A percentile compares a stretch with the other conserved stretches of the same genome.
Evolutionary conservation across 345 rosid genomes (phyloP).

Genomic region (Eucalyptus regnans): DNA sequence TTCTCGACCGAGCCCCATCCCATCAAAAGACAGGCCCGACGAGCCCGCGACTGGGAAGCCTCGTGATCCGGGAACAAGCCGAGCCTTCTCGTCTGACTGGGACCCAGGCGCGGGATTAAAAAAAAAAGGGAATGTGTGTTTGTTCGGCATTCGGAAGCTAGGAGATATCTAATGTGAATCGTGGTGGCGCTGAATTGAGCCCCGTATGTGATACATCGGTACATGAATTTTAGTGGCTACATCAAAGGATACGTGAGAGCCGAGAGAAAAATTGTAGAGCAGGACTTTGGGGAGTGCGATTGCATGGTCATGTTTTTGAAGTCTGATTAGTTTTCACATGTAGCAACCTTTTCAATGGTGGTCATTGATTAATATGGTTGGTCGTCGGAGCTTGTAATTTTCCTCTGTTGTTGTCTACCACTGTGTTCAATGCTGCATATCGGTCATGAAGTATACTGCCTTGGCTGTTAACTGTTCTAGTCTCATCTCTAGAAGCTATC

Average conservation of each 20-base stretch:
- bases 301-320: background rate
- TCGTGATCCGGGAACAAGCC: too few species aligned
- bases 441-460: background rate
- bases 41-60: too few species aligned
- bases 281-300: background rate
- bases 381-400: background rate
- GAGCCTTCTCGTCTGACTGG: too few species aligned
- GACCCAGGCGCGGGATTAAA: background rate
- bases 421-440: background rate
- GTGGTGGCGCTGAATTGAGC: background rate
- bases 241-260: background rate
- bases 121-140: background rate
- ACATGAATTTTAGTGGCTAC: background rate
- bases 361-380: background rate
- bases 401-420: background rate
- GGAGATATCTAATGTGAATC: background rate
- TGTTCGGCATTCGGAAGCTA: background rate
- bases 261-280: background rate
- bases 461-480: background rate
- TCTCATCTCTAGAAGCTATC: background rate
- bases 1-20: too few species aligned
- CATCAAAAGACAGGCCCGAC: too few species aligned
- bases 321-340: background rate
- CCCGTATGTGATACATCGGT: background rate
- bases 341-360: background rate